phyloP scores from a whole-genome alignment of 108 stramenopile species.

The Bacterosira constricta region DNA sequence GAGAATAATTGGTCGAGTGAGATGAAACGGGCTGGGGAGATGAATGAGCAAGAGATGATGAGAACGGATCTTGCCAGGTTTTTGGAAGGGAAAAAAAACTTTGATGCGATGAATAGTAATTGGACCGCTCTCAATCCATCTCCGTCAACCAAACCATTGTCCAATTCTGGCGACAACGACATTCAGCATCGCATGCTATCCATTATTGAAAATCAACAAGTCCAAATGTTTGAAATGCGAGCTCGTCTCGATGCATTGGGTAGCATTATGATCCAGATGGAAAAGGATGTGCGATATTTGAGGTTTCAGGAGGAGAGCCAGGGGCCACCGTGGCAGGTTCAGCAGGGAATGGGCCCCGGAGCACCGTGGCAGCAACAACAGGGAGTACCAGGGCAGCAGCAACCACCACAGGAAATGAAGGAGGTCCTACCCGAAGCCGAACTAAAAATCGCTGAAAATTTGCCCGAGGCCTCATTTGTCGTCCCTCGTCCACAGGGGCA shows the following conservation, averaged over 20 bases:
- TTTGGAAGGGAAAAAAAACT: not conserved
- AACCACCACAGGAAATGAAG: not conserved
- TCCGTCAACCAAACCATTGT: not conserved
- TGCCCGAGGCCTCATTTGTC: no score
- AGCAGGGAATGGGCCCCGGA: not conserved
- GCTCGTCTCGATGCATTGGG: constrained; percentile 27
- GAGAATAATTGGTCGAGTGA: not conserved
- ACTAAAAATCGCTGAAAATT: no score
- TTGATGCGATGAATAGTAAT: not conserved
- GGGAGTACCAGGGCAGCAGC: not conserved
- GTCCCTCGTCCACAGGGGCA: no score
- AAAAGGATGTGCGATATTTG: constrained; percentile 23
- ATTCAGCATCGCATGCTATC: constrained; percentile 13
- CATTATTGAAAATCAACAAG: constrained; percentile 22
- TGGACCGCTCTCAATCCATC: not conserved
- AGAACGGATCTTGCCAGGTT: not conserved
- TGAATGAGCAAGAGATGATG: no score
- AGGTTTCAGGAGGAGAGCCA: not conserved
- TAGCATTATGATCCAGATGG: constrained; percentile 26
- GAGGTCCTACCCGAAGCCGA: not conserved
- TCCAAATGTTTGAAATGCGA: constrained; percentile 30
- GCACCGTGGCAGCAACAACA: not conserved
- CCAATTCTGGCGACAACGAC: not conserved
- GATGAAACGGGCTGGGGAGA: not conserved
- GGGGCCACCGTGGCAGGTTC: not conserved